phyloP scores from a whole-genome alignment of 306 rosid genomes.

The Cucurbita ficifolia region DNA sequence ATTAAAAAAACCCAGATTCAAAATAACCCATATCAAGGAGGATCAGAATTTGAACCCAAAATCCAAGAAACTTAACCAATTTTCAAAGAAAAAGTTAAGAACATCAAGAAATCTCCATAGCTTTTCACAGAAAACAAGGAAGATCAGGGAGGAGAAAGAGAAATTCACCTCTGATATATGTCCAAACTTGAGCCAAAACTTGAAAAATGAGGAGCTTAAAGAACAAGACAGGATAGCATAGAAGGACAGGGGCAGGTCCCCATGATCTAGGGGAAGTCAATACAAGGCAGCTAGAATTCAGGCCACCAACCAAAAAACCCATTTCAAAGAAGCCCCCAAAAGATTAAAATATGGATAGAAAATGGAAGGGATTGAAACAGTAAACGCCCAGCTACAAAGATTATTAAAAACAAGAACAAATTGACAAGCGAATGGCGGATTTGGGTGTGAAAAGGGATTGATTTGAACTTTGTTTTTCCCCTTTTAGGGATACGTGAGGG shows the following conservation, averaged over 20 bases:
- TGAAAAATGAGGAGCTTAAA: neutral
- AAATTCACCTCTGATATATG: slow-evolving; percentile 16
- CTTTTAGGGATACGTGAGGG: no score
- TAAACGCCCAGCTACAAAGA: neutral
- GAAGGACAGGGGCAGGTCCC: slow-evolving; percentile 18
- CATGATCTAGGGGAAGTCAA: slow-evolving; percentile 33
- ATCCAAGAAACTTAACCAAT: neutral
- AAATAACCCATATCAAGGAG: neutral
- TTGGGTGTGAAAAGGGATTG: neutral
- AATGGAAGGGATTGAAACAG: neutral
- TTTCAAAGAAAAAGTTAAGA: neutral
- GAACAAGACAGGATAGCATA: slow-evolving; percentile 4
- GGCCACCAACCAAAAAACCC: slow-evolving; percentile 32
- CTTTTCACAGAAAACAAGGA: neutral
- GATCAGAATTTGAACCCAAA: neutral
- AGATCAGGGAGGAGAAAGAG: neutral
- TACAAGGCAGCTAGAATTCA: slow-evolving; percentile 32
- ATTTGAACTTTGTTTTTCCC: neutral
- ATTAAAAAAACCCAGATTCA: neutral
- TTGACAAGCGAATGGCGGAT: neutral
- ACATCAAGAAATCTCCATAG: neutral
- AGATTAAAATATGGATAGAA: neutral
- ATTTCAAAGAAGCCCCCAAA: neutral
- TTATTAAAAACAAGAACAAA: neutral
- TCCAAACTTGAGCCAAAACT: neutral